A percentile compares a stretch with the other conserved stretches of the same genome.
phyloP scores from a whole-genome alignment of 2,329 filamentous ascomycete species.

The Diaporthe aspalathi region DNA sequence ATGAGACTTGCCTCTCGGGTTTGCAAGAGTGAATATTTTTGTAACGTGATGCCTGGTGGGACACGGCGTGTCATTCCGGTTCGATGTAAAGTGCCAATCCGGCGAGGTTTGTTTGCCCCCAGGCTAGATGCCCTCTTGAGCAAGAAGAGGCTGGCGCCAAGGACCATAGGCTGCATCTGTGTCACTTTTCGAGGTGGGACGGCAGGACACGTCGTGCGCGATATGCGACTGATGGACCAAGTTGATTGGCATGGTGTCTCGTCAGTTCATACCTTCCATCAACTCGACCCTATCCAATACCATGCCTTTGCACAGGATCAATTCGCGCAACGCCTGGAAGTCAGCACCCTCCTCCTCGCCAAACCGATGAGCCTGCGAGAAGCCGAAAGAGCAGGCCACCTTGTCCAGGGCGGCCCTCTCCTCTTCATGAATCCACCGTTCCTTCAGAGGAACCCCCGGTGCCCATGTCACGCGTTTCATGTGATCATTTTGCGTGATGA shows the following conservation, averaged over 20 bases:
- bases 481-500: conserved; percentile 91
- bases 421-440: conserved; percentile 89
- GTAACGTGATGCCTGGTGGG: conserved; percentile 15
- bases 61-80: neutral
- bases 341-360: conserved; percentile 93
- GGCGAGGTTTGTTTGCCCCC: neutral
- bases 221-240: conserved; percentile 6
- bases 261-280: conserved; percentile 84
- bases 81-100: neutral
- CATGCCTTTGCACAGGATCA: conserved; percentile 86
- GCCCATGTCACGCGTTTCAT: conserved; percentile 95
- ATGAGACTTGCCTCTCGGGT: neutral
- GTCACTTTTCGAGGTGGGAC: conserved; percentile 23
- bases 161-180: conserved; percentile 17
- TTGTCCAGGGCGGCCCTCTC: conserved; percentile 89
- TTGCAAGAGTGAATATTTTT: conserved; percentile 13
- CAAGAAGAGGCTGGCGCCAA: conserved; percentile 22
- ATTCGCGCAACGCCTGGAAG: conserved; percentile 88
- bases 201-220: conserved; percentile 15
- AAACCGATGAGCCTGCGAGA: conserved; percentile 80
- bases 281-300: conserved; percentile 88
- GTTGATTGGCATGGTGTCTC: conserved; percentile 9
- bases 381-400: conserved; percentile 91
- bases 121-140: conserved; percentile 6
- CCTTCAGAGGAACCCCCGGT: conserved; percentile 80